Percentiles rank a stretch among this genome's conserved stretches.
phyloP scores from a whole-genome alignment of 148 eudicot genomes.

The Nepenthes gracilis region DNA sequence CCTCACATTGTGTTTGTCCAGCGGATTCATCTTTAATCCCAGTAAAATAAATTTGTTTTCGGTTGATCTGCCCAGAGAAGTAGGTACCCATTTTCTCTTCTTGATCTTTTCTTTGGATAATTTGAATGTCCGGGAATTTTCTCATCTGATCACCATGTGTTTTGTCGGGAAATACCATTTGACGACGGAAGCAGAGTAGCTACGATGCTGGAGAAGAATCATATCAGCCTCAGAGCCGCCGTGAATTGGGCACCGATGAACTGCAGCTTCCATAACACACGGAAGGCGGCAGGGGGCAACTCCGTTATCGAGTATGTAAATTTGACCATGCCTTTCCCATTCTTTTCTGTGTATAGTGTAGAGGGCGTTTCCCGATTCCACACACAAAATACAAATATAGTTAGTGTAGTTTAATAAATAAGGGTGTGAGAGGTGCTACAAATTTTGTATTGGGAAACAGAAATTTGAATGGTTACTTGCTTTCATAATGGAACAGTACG shows the following conservation, averaged over 20 bases:
- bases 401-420: no score
- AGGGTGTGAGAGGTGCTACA: no score
- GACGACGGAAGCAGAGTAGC: slow-evolving; percentile 16
- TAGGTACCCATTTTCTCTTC: slow-evolving; percentile 15
- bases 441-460: no score
- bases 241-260: slow-evolving; percentile 9
- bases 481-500: no score
- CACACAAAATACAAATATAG: no score
- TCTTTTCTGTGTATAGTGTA: no score
- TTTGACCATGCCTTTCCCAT: no score
- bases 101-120: neutral
- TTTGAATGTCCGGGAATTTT: neutral
- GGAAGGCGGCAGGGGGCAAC: neutral
- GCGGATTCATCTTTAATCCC: slow-evolving; percentile 52
- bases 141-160: neutral
- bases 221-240: slow-evolving; percentile 9
- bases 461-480: no score
- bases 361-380: no score
- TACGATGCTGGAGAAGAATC: slow-evolving; percentile 14
- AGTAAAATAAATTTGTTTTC: slow-evolving; percentile 66
- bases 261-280: neutral
- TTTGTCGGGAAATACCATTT: neutral
- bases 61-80: slow-evolving; percentile 44
- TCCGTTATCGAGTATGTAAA: neutral
- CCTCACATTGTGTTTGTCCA: slow-evolving; percentile 20